Conservation (phyloP, 768 basidiomycete species). For the Tulasnella sp. region DNA sequence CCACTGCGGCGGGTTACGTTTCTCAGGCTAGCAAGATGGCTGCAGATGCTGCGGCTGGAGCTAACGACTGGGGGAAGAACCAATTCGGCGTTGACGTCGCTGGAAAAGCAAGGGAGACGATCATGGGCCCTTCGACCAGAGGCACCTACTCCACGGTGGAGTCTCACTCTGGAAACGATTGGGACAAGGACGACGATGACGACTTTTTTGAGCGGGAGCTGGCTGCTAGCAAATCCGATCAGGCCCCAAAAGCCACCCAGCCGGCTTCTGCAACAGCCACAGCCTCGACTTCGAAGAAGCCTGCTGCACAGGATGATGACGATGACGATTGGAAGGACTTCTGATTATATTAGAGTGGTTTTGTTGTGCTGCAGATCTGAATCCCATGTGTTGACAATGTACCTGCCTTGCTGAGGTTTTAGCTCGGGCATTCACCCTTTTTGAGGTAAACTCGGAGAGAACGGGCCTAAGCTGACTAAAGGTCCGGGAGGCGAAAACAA, state of each 20-base stretch:
- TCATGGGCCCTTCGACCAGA: conserved; percentile 43
- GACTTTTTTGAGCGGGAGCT: conserved; percentile 31
- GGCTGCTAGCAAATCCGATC: conserved; percentile 31
- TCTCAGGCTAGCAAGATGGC: conserved; percentile 64
- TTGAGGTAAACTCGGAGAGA: conserved; percentile 6
- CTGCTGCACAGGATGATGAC: conserved; percentile 41
- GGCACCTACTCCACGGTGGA: conserved; percentile 21
- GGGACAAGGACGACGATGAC: conserved; percentile 28
- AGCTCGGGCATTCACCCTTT: background rate
- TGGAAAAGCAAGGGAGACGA: conserved; percentile 61
- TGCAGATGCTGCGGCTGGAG: conserved; percentile 55
- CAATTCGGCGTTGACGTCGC: conserved; percentile 85
- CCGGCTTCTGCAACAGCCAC: conserved; percentile 8
- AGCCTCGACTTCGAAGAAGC: conserved; percentile 32
- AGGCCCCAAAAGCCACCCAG: conserved; percentile 19
- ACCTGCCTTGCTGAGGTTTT: conserved; percentile 6
- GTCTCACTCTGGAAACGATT: conserved; percentile 28
- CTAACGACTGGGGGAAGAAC: conserved; percentile 72
- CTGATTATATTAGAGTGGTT: conserved; percentile 45
- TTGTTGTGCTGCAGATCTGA: conserved; percentile 15
- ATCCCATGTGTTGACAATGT: background rate
- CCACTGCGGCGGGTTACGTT: conserved; percentile 68
- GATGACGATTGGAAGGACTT: conserved; percentile 79
- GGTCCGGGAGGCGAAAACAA: background rate
- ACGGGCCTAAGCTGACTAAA: conserved; percentile 9